Base-by-base conservation (phyloP, 768 basidiomycete genomes). In the Tulasnella calospora region DNA sequence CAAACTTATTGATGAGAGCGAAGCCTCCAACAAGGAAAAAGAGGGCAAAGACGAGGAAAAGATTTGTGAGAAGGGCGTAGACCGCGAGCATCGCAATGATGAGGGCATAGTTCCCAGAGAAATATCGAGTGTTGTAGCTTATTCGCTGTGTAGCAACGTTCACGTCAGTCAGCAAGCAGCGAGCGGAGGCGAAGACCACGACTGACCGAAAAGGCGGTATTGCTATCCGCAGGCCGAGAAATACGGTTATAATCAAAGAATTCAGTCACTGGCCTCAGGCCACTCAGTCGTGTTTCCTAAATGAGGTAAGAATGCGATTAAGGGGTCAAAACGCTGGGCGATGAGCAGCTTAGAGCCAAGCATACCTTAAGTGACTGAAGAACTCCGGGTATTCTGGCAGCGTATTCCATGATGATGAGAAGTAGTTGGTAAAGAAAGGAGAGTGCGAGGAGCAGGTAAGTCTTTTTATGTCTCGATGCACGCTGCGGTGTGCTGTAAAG, bases 11-110 rank as follows among this genome's bases (percentile, higher is more conserved):
- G 85, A 98, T 96, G 57, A 90, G 89, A 30, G 90, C 84, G 85
- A 98, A 98, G 7, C 97, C 97, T 44, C 95, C 94, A 79, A 96
- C 90, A 80, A 99, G 90, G 88, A 99, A 96, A 30, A 86, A 88
- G 80, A 98, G 86, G 7, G 96, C 91, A 82, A 95, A 86, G 81
- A 98, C 88, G 51, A 99, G 90, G 61, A 90, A 85, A n/a, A 89
- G 89, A 84, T 93, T 96, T 77, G 92, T 94, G 81, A 99, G 84
- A 80, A 95, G 81, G 3, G 94, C 93, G 84, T 96, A 97, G 75
- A 96, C 89, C n/a, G 90, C 93, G 79, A 97, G 88, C 71, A 89
- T 83, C 79, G 89, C 89, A 23, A 95, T 86, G 82, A 96, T 89
- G 83, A 95, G 84, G 70, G 91, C 88, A 85, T 99, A 99, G 85